Conservation (phyloP, 441 rosid species). For the Populus tomentosa region DNA sequence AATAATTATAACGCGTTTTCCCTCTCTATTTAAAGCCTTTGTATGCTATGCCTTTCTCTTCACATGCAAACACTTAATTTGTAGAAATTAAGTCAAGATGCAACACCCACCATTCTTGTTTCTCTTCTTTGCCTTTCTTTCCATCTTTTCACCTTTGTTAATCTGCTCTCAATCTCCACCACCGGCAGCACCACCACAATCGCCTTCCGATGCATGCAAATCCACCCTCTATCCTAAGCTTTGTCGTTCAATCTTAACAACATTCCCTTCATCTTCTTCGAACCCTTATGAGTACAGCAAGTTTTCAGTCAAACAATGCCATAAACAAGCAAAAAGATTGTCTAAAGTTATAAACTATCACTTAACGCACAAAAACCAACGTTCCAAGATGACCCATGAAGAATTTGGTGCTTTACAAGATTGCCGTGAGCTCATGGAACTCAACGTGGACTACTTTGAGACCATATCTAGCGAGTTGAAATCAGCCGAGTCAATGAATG, state of each 20-base stretch:
- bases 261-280: constrained; percentile 37
- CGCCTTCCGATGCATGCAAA: constrained; percentile 45
- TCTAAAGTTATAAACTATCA: constrained; percentile 35
- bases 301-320: constrained; percentile 55
- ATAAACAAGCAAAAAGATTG: constrained; percentile 42
- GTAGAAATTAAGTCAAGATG: neutral
- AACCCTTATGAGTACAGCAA: constrained; percentile 45
- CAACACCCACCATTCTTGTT: neutral
- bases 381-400: constrained; percentile 15
- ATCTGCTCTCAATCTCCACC: constrained; percentile 19
- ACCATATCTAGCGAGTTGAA: constrained; percentile 35
- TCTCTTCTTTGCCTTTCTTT: constrained; percentile 7
- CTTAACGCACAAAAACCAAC: constrained; percentile 17
- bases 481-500: constrained; percentile 25
- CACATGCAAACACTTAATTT: neutral
- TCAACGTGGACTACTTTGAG: constrained; percentile 45
- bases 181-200: constrained; percentile 22
- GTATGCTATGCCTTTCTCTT: neutral
- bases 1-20: neutral
- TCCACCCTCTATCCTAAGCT: constrained; percentile 62
- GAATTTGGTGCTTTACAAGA: constrained; percentile 42
- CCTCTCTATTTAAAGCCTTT: neutral
- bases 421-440: constrained; percentile 42
- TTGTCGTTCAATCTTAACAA: constrained; percentile 54
- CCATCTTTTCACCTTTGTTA: constrained; percentile 22